Conservation (phyloP, 441 rosid species). For the Adansonia rubrostipa region DNA sequence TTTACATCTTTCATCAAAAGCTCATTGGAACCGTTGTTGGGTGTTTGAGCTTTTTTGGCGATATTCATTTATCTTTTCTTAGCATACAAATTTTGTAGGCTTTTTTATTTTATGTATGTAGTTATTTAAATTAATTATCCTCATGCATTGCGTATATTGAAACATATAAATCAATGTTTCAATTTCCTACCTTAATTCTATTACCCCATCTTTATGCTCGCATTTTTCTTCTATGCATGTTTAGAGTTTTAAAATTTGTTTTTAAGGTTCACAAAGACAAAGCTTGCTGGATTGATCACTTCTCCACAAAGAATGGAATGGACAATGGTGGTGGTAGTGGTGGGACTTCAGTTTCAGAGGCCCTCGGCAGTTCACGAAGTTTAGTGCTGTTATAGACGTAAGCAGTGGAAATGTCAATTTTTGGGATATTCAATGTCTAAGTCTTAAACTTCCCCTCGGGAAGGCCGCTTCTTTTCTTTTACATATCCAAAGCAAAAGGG, state of each 20-base stretch:
- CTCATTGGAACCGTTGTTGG: not conserved
- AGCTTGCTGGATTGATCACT: not conserved
- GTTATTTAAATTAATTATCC: no score
- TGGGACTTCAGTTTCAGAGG: not conserved
- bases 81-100: no score
- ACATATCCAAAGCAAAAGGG: not conserved
- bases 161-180: not conserved
- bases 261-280: no score
- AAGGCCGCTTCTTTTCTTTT: not conserved
- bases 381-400: not conserved
- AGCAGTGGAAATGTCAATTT: slow-evolving; percentile 19
- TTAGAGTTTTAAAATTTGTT: not conserved
- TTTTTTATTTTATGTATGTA: no score
- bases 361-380: not conserved
- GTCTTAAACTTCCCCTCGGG: slow-evolving; percentile 12
- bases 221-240: not conserved
- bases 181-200: not conserved
- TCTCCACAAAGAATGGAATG: no score
- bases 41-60: not conserved
- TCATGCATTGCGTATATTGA: not conserved
- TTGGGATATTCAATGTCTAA: slow-evolving; percentile 18
- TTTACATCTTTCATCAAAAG: not conserved
- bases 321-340: not conserved
- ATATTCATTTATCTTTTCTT: not conserved
- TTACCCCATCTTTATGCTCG: not conserved